A percentile compares a stretch with the other conserved stretches of the same genome.
phyloP scores from a whole-genome alignment of 441 rosid species.

The Aquilaria agallochum region DNA sequence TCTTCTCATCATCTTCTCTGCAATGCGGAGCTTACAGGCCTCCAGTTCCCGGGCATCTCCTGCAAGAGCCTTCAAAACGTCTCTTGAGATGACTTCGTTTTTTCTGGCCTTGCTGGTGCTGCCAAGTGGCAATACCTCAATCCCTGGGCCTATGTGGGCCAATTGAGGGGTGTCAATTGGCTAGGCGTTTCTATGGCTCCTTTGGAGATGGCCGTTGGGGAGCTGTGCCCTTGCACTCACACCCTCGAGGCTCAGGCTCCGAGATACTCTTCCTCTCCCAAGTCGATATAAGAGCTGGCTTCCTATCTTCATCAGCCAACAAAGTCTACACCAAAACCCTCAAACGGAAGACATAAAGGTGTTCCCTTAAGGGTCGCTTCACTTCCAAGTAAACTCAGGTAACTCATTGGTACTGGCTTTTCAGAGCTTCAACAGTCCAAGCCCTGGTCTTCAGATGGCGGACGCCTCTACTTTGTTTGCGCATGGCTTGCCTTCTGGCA shows the following conservation, averaged over 20 bases:
- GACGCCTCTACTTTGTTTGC: conserved; percentile 59
- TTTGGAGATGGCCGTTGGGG: conserved; percentile 67
- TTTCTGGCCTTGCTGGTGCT: conserved; percentile 43
- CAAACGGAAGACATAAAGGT: conserved; percentile 59
- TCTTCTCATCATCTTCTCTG: no score
- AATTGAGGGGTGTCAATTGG: conserved; percentile 63
- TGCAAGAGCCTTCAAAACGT: conserved; percentile 46
- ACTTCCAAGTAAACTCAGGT: conserved; percentile 59
- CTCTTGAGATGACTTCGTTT: conserved; percentile 54
- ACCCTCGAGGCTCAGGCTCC: conserved; percentile 67
- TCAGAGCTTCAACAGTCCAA: conserved; percentile 57
- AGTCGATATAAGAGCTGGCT: conserved; percentile 49
- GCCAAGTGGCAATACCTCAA: conserved; percentile 48
- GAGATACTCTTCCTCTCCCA: no score
- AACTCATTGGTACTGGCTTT: conserved; percentile 34
- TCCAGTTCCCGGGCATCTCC: conserved; percentile 38
- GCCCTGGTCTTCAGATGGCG: conserved; percentile 68
- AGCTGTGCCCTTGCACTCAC: conserved; percentile 78
- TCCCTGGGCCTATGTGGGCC: conserved; percentile 48
- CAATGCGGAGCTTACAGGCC: no score
- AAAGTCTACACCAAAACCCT: conserved; percentile 48
- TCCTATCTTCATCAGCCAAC: conserved; percentile 50
- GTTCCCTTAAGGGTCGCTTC: conserved; percentile 71
- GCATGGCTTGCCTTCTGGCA: conserved; percentile 46
- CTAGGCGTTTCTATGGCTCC: conserved; percentile 77